Conservation (phyloP, 2,329 filamentous ascomycete species). For the Phyllosticta capitalensis region DNA sequence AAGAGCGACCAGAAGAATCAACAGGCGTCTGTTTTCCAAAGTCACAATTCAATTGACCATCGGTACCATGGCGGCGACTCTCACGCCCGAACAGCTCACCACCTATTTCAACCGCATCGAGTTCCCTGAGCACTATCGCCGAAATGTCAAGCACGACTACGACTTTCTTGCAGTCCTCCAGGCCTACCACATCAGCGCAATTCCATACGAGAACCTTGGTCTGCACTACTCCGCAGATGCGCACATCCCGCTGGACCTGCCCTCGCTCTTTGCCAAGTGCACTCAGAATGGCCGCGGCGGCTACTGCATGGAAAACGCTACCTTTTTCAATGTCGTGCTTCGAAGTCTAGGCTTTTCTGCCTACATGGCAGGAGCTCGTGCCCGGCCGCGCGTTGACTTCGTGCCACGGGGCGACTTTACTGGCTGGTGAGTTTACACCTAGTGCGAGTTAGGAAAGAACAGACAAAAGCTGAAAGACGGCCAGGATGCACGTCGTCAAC, state of each 20-base stretch:
- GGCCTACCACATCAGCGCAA: conserved; percentile 34
- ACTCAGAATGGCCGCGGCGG: conserved; percentile 41
- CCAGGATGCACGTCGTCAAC: conserved; percentile 50
- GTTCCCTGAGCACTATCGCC: conserved; percentile 18
- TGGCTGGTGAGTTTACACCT: conserved; percentile 33
- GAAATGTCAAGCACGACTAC: conserved; percentile 17
- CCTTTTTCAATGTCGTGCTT: conserved; percentile 47
- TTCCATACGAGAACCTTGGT: conserved; percentile 49
- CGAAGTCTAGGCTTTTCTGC: conserved; percentile 43
- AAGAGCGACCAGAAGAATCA: background rate
- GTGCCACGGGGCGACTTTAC: conserved; percentile 33
- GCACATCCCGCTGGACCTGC: conserved; percentile 33
- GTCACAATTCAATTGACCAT: background rate
- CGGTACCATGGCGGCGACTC: background rate
- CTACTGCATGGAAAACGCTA: conserved; percentile 52
- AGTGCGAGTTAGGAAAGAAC: conserved; percentile 12
- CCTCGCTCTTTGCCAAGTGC: conserved; percentile 43
- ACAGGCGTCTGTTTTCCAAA: background rate
- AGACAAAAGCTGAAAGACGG: conserved; percentile 14
- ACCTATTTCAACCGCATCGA: conserved; percentile 25
- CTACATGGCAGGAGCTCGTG: conserved; percentile 45
- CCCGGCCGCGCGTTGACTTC: conserved; percentile 26
- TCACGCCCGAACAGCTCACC: conserved; percentile 20
- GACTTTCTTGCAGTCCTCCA: conserved; percentile 34
- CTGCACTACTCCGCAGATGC: conserved; percentile 40